phyloP scores from a whole-genome alignment of 177 flowering plant genomes.

The Viscum album region DNA sequence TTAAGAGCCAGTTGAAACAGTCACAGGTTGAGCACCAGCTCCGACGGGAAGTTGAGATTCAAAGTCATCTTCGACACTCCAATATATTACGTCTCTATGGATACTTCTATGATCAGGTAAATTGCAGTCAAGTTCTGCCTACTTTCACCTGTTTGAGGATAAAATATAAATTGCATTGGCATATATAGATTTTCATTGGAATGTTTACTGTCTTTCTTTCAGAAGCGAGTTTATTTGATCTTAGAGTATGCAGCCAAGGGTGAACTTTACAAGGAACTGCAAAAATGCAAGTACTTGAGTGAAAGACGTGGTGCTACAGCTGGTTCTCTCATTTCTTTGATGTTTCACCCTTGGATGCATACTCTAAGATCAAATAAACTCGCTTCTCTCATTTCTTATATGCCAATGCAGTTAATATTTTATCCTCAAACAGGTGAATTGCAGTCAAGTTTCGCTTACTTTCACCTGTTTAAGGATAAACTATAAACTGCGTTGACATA shows the following conservation, averaged over 20 bases:
- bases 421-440: constrained; percentile 67
- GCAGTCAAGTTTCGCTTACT: not conserved
- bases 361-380: no score
- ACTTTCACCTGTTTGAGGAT: not conserved
- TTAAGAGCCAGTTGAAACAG: constrained; percentile 84
- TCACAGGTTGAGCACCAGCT: constrained; percentile 98
- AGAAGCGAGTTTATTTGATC: no score
- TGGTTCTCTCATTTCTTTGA: no score
- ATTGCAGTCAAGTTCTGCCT: not conserved
- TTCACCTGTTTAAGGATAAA: not conserved
- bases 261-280: no score
- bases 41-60: constrained; percentile 90
- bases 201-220: not conserved
- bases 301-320: no score
- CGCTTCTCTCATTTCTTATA: no score
- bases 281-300: no score
- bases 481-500: not conserved
- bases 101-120: constrained; percentile 90
- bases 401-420: no score
- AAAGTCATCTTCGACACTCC: constrained; percentile 81
- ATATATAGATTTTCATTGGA: not conserved
- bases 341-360: no score
- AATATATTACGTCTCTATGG: constrained; percentile 86
- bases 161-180: not conserved
- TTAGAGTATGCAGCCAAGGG: no score